Evolutionary conservation across 257 asterid genomes (phyloP).

Genomic region (Gardenia jasminoides): DNA sequence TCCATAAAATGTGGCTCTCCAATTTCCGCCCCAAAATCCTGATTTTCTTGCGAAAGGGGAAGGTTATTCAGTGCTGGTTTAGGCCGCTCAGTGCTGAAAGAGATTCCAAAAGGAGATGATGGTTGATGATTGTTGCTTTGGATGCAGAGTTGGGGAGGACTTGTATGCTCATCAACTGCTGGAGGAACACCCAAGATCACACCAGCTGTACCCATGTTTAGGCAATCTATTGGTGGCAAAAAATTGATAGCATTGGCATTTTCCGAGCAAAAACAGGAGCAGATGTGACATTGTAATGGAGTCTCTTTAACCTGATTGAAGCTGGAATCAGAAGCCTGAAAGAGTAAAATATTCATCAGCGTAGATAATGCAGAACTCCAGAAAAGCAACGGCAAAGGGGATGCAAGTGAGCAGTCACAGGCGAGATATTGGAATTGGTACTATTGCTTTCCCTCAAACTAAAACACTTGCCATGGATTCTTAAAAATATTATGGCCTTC

Average conservation of each 20-base stretch:
- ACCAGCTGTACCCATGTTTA: background rate
- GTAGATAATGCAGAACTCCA: background rate
- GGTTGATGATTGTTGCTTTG: background rate
- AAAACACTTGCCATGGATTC: background rate
- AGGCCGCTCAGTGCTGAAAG: background rate
- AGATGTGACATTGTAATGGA: background rate
- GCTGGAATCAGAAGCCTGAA: constrained; percentile 10
- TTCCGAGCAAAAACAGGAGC: constrained; percentile 17
- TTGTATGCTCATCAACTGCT: background rate
- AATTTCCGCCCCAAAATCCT: constrained; percentile 4
- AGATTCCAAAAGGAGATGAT: background rate
- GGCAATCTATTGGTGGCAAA: background rate
- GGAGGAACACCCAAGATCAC: background rate
- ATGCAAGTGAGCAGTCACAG: too few relatives aligned
- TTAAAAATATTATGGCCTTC: too few relatives aligned
- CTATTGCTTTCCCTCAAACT: background rate
- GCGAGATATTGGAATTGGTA: background rate
- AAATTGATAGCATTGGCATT: background rate
- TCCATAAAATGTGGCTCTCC: constrained; percentile 14
- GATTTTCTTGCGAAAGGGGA: constrained; percentile 14
- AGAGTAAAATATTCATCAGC: background rate
- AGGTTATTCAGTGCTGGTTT: background rate
- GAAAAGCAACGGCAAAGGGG: too few relatives aligned
- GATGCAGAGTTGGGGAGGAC: background rate
- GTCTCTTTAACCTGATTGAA: background rate